A percentile compares a stretch with the other conserved stretches of the same genome.
Evolutionary conservation across 169 alveolate genomes (phyloP).

Genomic region (Eimeria mitis): DNA sequence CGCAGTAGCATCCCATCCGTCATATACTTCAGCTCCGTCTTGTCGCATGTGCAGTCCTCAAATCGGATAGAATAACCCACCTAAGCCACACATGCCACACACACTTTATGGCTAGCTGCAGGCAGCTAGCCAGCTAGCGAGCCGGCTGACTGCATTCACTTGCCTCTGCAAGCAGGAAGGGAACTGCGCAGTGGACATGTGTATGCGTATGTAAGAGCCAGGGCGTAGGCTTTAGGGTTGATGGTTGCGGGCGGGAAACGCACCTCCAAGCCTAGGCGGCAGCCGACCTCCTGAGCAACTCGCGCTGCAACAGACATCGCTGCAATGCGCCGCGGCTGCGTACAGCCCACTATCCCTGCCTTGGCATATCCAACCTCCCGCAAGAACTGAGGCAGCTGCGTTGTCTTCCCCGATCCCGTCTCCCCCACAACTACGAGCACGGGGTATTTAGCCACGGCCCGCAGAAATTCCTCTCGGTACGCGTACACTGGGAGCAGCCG

Average conservation of each 20-base stretch:
- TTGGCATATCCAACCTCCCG: slow-evolving; percentile 98
- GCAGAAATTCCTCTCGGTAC: slow-evolving; percentile 95
- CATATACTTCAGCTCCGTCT: slow-evolving; percentile 98
- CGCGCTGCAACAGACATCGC: slow-evolving; percentile 99
- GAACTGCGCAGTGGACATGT: neutral
- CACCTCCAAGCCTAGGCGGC: slow-evolving; percentile 97
- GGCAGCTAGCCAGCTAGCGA: neutral
- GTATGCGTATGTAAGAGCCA: neutral
- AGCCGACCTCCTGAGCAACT: slow-evolving; percentile 98
- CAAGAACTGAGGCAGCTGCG: slow-evolving; percentile 99
- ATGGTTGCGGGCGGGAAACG: neutral
- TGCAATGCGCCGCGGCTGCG: slow-evolving; percentile 99
- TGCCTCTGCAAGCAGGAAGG: neutral
- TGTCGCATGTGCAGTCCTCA: slow-evolving; percentile 98
- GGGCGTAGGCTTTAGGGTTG: neutral
- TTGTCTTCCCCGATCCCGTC: slow-evolving; percentile 99
- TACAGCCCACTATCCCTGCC: slow-evolving; percentile 98
- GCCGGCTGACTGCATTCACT: neutral
- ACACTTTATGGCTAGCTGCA: neutral
- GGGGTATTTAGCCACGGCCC: slow-evolving; percentile 96
- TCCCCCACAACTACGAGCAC: slow-evolving; percentile 99
- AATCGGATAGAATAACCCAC: slow-evolving; percentile 96
- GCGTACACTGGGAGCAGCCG: slow-evolving; percentile 96
- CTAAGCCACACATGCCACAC: slow-evolving; percentile 7
- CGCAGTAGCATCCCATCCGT: slow-evolving; percentile 99